Conservation (phyloP, 1,139 yeast species). For the Pichia sp. region DNA sequence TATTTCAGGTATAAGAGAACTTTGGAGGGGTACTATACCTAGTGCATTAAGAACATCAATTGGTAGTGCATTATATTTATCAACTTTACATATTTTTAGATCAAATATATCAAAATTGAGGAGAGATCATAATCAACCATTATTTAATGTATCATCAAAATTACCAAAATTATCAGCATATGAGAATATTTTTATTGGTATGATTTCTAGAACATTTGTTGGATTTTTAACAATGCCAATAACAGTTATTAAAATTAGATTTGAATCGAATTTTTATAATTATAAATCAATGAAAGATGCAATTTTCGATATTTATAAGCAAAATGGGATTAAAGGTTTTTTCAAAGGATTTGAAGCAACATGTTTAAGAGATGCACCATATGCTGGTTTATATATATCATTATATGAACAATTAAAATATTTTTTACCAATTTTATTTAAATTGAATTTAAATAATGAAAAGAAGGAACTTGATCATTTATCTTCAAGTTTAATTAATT, state of each 20-base stretch:
- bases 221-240: conserved; percentile 95
- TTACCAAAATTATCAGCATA: conserved; percentile 66
- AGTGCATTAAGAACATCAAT: conserved; percentile 83
- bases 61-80: conserved; percentile 82
- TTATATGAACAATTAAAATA: conserved; percentile 72
- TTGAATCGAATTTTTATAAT: conserved; percentile 68
- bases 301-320: conserved; percentile 43
- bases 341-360: conserved; percentile 87
- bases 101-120: conserved; percentile 38
- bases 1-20: conserved; percentile 41
- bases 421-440: conserved; percentile 16
- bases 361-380: conserved; percentile 85
- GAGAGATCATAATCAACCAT: conserved; percentile 3
- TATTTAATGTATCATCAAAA: conserved; percentile 27
- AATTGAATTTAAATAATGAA: not conserved
- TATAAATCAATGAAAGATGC: conserved; percentile 66
- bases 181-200: conserved; percentile 73
- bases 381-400: conserved; percentile 86
- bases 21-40: conserved; percentile 94
- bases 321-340: conserved; percentile 57
- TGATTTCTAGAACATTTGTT: conserved; percentile 68
- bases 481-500: conserved; percentile 55
- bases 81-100: conserved; percentile 60
- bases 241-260: conserved; percentile 88
- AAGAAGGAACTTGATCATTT: conserved; percentile 26